Conservation (phyloP, 2,329 filamentous ascomycete genomes). For the Pseudocercospora macadamiae region DNA sequence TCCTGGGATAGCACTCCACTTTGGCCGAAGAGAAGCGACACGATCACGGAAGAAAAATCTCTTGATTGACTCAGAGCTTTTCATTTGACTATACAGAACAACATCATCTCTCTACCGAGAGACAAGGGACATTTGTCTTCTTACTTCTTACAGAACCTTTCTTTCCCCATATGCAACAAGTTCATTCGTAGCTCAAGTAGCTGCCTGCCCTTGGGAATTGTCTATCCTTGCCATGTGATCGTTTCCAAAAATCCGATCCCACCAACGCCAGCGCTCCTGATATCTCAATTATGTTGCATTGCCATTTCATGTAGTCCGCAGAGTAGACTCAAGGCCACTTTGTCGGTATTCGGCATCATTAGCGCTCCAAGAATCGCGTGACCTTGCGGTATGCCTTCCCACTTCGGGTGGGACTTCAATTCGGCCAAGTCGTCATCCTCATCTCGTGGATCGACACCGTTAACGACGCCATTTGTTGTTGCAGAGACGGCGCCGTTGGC, state of each 20-base stretch:
- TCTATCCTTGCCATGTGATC: background rate
- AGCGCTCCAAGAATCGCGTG: slow-evolving; percentile 52
- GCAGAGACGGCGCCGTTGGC: slow-evolving; percentile 11
- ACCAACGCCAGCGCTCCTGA: slow-evolving; percentile 5
- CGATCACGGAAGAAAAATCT: too few species aligned
- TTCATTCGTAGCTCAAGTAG: background rate
- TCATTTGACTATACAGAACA: slow-evolving; percentile 1
- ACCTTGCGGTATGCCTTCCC: slow-evolving; percentile 49
- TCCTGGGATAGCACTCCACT: too few species aligned
- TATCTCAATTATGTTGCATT: slow-evolving; percentile 28
- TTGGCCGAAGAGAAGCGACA: too few species aligned
- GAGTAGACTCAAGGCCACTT: slow-evolving; percentile 47
- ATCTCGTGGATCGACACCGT: background rate
- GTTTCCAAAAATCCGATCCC: background rate
- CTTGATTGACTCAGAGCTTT: too few species aligned
- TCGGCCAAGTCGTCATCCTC: slow-evolving; percentile 23
- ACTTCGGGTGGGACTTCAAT: slow-evolving; percentile 36
- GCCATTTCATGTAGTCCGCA: slow-evolving; percentile 41
- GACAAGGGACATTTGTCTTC: background rate
- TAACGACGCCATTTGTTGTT: slow-evolving; percentile 2
- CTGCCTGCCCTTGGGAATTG: slow-evolving; percentile 1
- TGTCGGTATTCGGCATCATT: slow-evolving; percentile 48
- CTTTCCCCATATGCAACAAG: background rate
- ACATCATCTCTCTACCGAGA: background rate
- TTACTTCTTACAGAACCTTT: slow-evolving; percentile 2